Conservation (phyloP, 2,329 filamentous ascomycete genomes). For the Phaeosphaeriaceae sp. region DNA sequence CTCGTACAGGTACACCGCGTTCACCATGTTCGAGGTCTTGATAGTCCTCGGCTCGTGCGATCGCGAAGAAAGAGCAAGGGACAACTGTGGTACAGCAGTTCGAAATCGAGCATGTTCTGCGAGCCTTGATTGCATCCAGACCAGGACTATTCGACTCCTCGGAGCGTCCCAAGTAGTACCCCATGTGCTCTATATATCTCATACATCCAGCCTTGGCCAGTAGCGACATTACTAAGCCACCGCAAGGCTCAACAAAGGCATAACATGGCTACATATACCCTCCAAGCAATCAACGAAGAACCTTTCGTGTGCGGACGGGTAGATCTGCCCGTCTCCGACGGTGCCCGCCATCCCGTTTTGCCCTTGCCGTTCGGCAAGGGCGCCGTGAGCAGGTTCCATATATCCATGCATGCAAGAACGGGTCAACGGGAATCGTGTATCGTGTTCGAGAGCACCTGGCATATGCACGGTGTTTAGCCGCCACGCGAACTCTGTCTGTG, state of each 20-base stretch:
- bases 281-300: neutral
- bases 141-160: neutral
- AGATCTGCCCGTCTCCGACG: neutral
- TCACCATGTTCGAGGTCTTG: neutral
- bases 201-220: neutral
- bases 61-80: neutral
- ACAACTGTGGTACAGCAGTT: neutral
- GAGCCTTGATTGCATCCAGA: conserved; percentile 3
- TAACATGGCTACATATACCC: neutral
- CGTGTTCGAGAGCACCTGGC: neutral
- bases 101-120: conserved; percentile 5
- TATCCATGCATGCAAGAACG: conserved; percentile 9
- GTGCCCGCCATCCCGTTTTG: neutral
- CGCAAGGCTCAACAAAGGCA: neutral
- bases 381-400: conserved; percentile 1
- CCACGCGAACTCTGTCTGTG: neutral
- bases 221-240: neutral
- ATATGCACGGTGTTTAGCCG: conserved; percentile 14
- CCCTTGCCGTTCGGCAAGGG: neutral
- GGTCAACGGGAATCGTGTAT: conserved; percentile 15
- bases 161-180: neutral
- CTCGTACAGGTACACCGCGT: neutral
- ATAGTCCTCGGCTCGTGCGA: neutral
- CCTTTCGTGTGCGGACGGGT: neutral
- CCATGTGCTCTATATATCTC: neutral